Evolutionary conservation across 1,284 basidiomycete genomes (phyloP).

Genomic region (Neolentinus lepideus): DNA sequence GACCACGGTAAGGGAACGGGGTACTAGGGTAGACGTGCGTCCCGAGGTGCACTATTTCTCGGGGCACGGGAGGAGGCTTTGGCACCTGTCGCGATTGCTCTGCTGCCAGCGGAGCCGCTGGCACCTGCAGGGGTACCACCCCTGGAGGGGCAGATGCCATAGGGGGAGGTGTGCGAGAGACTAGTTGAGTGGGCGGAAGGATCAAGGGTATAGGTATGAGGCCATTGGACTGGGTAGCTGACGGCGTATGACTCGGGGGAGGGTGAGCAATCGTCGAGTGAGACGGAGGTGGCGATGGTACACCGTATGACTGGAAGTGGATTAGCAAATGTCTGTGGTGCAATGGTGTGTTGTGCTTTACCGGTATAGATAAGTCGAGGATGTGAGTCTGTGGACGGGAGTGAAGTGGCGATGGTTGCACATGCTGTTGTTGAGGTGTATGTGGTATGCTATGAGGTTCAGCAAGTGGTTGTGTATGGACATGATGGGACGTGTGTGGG

Average conservation of each 20-base stretch:
- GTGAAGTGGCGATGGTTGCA: background rate
- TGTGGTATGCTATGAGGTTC: background rate
- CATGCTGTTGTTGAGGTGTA: background rate
- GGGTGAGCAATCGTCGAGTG: background rate
- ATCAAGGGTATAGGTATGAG: background rate
- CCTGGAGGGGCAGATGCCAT: background rate
- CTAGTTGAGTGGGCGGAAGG: background rate
- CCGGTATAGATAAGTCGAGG: background rate
- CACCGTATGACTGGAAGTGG: background rate
- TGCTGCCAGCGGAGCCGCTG: conserved; percentile 9
- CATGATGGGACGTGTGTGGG: background rate
- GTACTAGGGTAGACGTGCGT: conserved; percentile 42
- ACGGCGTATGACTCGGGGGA: background rate
- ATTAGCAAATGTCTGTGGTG: background rate
- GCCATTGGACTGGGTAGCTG: background rate
- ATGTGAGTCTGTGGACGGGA: background rate
- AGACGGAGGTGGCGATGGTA: background rate
- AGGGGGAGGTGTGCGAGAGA: background rate
- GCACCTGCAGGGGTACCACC: conserved; percentile 1
- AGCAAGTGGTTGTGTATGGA: background rate
- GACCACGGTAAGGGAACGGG: conserved; percentile 34
- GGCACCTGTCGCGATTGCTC: conserved; percentile 8
- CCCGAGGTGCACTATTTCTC: conserved; percentile 37
- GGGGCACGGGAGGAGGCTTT: conserved; percentile 25
- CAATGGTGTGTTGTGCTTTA: background rate